Conservation (phyloP, 2,329 filamentous ascomycete species). For the Colletotrichum graminicola region DNA sequence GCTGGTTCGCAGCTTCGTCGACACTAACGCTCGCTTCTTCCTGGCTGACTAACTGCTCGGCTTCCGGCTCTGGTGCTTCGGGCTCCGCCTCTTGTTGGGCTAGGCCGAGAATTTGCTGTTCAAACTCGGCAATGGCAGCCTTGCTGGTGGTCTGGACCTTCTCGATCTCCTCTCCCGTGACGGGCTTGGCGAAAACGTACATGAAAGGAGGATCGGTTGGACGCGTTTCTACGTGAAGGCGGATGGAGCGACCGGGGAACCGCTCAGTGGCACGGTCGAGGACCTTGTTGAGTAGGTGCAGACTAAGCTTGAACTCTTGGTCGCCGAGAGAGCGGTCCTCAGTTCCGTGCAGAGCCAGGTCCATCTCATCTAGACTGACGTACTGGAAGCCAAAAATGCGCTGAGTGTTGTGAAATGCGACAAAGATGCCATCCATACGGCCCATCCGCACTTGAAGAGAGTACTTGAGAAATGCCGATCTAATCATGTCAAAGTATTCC, state of each 20-base stretch:
- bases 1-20: slow-evolving; percentile 42
- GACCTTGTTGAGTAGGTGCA: slow-evolving; percentile 83
- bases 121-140: slow-evolving; percentile 75
- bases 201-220: slow-evolving; percentile 72
- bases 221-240: slow-evolving; percentile 85
- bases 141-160: slow-evolving; percentile 78
- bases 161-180: slow-evolving; percentile 78
- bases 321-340: slow-evolving; percentile 76
- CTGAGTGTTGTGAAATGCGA: slow-evolving; percentile 94
- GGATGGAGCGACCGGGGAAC: slow-evolving; percentile 82
- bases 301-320: slow-evolving; percentile 85
- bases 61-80: slow-evolving; percentile 42
- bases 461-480: slow-evolving; percentile 95
- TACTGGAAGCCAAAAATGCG: slow-evolving; percentile 99
- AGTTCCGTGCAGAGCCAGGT: slow-evolving; percentile 87
- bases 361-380: slow-evolving; percentile 87
- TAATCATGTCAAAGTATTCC: slow-evolving; percentile 97
- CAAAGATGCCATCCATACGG: slow-evolving; percentile 98
- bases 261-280: slow-evolving; percentile 79
- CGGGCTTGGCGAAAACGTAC: slow-evolving; percentile 91
- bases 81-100: slow-evolving; percentile 50
- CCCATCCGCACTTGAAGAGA: slow-evolving; percentile 97
- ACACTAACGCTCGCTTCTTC: slow-evolving; percentile 38
- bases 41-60: slow-evolving; percentile 18
- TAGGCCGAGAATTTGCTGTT: slow-evolving; percentile 71